phyloP scores from a whole-genome alignment of 495 filamentous ascomycete species.

The Aspergillus conjunctus region DNA sequence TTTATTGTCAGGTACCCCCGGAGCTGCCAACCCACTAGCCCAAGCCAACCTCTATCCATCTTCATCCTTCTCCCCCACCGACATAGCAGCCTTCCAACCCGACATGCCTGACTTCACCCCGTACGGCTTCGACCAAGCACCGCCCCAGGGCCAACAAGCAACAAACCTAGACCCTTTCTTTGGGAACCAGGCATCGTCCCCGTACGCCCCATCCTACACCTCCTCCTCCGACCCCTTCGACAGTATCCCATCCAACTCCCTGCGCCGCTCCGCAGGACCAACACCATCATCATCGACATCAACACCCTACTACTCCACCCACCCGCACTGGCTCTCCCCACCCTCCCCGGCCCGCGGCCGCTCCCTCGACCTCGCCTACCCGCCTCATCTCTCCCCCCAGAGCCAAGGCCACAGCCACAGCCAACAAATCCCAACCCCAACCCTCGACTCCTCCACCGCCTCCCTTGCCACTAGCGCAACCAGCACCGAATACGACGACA shows the following conservation, averaged over 20 bases:
- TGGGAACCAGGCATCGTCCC: constrained; percentile 1
- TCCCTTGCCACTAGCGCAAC: neutral
- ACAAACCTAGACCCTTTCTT: constrained; percentile 6
- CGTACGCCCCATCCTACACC: constrained; percentile 1
- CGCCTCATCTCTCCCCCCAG: constrained; percentile 6
- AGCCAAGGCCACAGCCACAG: neutral
- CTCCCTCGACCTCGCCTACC: constrained; percentile 13
- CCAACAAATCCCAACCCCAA: neutral
- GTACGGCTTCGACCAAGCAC: constrained; percentile 1
- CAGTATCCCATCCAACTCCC: neutral
- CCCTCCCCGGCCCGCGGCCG: neutral
- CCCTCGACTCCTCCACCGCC: neutral
- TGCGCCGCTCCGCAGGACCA: neutral
- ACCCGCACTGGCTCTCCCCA: constrained; percentile 2
- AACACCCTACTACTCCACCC: constrained; percentile 1
- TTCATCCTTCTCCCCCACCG: neutral
- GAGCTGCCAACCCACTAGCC: constrained; percentile 1
- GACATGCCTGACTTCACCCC: constrained; percentile 2
- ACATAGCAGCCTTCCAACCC: neutral
- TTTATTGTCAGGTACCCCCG: neutral
- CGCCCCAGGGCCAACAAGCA: neutral
- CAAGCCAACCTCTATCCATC: constrained; percentile 9
- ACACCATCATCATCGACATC: constrained; percentile 1
- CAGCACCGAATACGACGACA: constrained; percentile 1
- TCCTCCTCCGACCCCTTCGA: neutral